Base-by-base conservation (phyloP, 106 monocot genomes). In the Dendrobium catenatum region DNA sequence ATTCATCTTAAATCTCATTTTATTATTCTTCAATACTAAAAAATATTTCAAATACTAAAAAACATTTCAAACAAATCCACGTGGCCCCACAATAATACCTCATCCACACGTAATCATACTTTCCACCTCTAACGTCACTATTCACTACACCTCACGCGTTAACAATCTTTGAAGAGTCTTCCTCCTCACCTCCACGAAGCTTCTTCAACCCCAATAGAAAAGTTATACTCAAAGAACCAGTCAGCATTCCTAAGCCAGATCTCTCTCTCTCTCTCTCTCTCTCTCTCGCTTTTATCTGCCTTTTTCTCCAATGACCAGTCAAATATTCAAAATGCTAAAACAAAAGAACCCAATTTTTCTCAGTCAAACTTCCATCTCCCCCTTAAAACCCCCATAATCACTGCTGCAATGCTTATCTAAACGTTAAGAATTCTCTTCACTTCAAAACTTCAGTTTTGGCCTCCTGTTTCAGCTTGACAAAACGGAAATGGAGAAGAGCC, bases 271-370 rank as follows among this genome's bases (percentile, higher is more conserved):
- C 51, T 51, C 51, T 51, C 13, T 51, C 51, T 46, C 15, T 51
- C 51, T 51, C 51, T 51, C 2, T 51, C 51, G 10, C 13, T 51
- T 13, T 46, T 51, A 51, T 51, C 51, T 55, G 55, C 3, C 11
- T 10, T 55, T 9, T 10, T 33, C 13, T 44, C 55, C 55, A 7
- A 77, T 55, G 78, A 78, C 78, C 29, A 29, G 78, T 78, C 78
- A 51, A 27, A 29, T 27, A 51, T n/a, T 46, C 40, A 18, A 46
- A 5, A 16, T 8, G 24, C 8, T 18, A 1, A n/a, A 43, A 44
- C 76, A 47, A 46, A 48, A 9, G 46, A 44, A 55, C 24, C 6
- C n/a, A 51, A 16, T 31, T 29, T 27, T 78, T 51, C n/a, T 78
- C 33, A 33, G 29, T 55, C 77, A 49, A 77, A 48, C 29, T 13